Evolutionary conservation across 805 yeast genomes (phyloP).

Genomic region (Cyberlindnera japonica): DNA sequence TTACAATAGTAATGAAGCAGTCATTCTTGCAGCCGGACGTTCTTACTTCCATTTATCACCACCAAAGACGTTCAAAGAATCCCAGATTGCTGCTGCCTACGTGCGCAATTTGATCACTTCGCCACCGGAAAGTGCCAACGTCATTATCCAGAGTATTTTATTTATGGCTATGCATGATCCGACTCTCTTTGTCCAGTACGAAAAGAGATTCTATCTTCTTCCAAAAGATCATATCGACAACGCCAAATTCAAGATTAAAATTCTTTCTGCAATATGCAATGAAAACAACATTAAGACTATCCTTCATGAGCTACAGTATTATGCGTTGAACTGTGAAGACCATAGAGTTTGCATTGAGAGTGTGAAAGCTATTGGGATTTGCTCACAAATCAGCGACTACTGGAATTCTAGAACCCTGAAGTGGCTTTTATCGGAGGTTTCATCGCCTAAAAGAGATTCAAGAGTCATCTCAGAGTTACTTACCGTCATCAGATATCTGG

Average conservation of each 20-base stretch:
- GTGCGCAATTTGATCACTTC: slow-evolving; percentile 38
- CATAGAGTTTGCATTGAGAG: slow-evolving; percentile 40
- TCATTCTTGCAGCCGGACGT: slow-evolving; percentile 56
- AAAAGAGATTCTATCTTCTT: slow-evolving; percentile 48
- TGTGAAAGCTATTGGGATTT: slow-evolving; percentile 58
- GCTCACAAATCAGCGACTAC: slow-evolving; percentile 46
- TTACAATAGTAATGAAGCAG: slow-evolving; percentile 53
- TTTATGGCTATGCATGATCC: slow-evolving; percentile 35
- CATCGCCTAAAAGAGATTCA: slow-evolving; percentile 25
- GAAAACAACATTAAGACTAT: slow-evolving; percentile 48
- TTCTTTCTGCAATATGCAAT: slow-evolving; percentile 56
- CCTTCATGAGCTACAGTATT: slow-evolving; percentile 61
- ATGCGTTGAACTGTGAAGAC: slow-evolving; percentile 34
- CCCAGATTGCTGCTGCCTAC: slow-evolving; percentile 48
- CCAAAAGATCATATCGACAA: slow-evolving; percentile 47
- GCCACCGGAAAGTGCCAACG: slow-evolving; percentile 31
- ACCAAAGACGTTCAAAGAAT: slow-evolving; percentile 44
- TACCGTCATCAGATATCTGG: slow-evolving; percentile 65
- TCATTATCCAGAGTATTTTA: slow-evolving; percentile 47
- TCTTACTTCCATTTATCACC: slow-evolving; percentile 59
- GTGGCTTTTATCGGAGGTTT: slow-evolving; percentile 58
- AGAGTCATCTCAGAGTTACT: slow-evolving; percentile 58
- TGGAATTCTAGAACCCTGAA: slow-evolving; percentile 53
- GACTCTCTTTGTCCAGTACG: slow-evolving; percentile 34
- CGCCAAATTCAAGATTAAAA: slow-evolving; percentile 53